Evolutionary conservation across 768 basidiomycete genomes (phyloP).

Genomic region (Panellus pusillus): DNA sequence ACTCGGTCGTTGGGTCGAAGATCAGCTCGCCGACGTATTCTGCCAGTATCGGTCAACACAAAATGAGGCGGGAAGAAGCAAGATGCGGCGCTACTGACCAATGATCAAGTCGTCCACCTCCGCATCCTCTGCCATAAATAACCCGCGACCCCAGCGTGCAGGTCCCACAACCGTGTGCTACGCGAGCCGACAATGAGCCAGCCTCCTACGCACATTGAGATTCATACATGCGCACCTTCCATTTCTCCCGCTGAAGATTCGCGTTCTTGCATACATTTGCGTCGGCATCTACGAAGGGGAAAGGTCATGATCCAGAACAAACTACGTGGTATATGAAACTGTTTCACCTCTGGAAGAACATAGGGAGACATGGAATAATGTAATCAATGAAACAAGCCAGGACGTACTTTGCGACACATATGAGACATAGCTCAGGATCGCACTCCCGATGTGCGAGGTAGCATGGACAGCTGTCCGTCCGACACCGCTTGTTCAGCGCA

Average conservation of each 20-base stretch:
- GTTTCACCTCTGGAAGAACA: conserved; percentile 22
- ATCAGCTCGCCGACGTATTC: conserved; percentile 72
- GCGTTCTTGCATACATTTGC: conserved; percentile 46
- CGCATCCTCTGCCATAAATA: conserved; percentile 48
- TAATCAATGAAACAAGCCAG: background rate
- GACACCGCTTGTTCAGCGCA: conserved; percentile 30
- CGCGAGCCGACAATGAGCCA: conserved; percentile 4
- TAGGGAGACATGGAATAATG: background rate
- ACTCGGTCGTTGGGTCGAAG: conserved; percentile 45
- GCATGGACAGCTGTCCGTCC: conserved; percentile 54
- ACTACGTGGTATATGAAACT: no score
- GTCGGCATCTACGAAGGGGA: conserved; percentile 22
- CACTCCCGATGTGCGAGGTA: conserved; percentile 55
- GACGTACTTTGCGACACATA: conserved; percentile 51
- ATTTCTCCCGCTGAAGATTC: conserved; percentile 43
- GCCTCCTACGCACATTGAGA: background rate
- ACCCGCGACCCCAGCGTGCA: conserved; percentile 53
- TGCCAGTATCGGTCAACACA: conserved; percentile 24
- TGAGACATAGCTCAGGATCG: conserved; percentile 62
- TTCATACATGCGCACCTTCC: conserved; percentile 38
- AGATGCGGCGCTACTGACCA: conserved; percentile 33
- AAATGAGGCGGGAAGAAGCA: background rate
- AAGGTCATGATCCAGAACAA: no score
- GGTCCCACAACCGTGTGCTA: conserved; percentile 45
- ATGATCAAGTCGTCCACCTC: conserved; percentile 47